Percentiles rank a stretch among this genome's conserved stretches.
phyloP scores from a whole-genome alignment of 352 stramenopile genomes.

The Blastocystis sp. region DNA sequence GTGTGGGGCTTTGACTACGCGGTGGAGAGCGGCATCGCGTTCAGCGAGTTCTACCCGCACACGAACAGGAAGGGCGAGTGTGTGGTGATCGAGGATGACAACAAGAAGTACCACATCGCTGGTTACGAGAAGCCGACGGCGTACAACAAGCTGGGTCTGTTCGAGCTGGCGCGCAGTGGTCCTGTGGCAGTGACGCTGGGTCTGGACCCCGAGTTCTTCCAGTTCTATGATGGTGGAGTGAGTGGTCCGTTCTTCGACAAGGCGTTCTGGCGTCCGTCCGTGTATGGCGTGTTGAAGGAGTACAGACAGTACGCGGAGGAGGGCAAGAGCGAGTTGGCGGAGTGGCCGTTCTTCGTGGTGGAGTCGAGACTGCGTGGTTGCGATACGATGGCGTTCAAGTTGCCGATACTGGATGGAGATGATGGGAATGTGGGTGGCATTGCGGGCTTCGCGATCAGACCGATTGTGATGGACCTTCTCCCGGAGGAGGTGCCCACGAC shows the following conservation, averaged over 20 bases:
- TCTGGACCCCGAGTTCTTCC: constrained; percentile 38
- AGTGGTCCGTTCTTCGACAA: not conserved
- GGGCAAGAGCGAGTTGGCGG: too few relatives aligned
- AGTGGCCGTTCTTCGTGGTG: too few relatives aligned
- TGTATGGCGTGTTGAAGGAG: too few relatives aligned
- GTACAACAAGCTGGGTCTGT: constrained; percentile 53
- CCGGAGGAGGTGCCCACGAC: too few relatives aligned
- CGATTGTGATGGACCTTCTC: not conserved
- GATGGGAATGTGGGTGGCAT: not conserved
- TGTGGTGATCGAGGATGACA: too few relatives aligned
- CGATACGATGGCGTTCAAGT: too few relatives aligned
- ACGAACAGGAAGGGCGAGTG: constrained; percentile 2
- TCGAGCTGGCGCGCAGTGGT: not conserved
- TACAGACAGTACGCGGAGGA: too few relatives aligned
- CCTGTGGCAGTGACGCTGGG: not conserved
- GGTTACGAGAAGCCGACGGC: constrained; percentile 5
- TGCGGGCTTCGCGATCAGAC: not conserved
- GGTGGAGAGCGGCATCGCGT: not conserved
- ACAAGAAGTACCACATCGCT: constrained; percentile 13
- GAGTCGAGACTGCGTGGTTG: too few relatives aligned
- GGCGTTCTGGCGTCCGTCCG: not conserved
- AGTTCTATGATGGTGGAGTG: too few relatives aligned
- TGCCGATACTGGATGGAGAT: too few relatives aligned
- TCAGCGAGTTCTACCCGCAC: constrained; percentile 19
- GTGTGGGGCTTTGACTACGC: constrained; percentile 21